Conservation (phyloP, 208 protist genomes). For the Herpetomonas samuelpessoai region DNA sequence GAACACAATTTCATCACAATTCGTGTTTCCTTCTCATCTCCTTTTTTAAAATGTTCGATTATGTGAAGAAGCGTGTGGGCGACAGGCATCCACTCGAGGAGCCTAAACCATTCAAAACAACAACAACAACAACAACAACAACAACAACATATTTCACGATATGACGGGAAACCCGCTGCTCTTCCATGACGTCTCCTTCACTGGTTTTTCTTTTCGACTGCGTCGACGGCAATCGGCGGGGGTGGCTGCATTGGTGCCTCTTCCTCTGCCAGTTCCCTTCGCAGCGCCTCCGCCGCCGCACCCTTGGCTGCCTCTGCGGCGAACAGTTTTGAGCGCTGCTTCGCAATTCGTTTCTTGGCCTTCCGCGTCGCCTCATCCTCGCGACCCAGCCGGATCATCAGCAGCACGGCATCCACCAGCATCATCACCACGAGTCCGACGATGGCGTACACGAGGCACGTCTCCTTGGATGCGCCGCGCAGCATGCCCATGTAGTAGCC, state of each 20-base stretch:
- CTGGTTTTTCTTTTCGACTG: conserved; percentile 17
- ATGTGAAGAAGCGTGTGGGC: too few species aligned
- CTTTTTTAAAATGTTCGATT: too few species aligned
- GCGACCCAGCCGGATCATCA: conserved; percentile 52
- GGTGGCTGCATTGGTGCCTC: conserved; percentile 3
- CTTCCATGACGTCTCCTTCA: too few species aligned
- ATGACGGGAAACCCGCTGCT: too few species aligned
- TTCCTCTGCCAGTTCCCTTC: conserved; percentile 4
- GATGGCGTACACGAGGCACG: conserved; percentile 53
- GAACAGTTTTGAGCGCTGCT: conserved; percentile 17
- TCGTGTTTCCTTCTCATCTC: too few species aligned
- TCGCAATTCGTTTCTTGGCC: conserved; percentile 15
- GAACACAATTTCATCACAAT: too few species aligned
- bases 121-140: too few species aligned
- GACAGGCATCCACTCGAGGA: too few species aligned
- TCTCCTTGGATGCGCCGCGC: conserved; percentile 34
- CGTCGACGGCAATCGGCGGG: conserved; percentile 1
- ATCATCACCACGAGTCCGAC: conserved; percentile 66
- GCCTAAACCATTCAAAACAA: too few species aligned
- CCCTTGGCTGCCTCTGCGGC: conserved; percentile 8
- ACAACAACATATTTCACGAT: too few species aligned
- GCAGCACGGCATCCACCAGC: conserved; percentile 68
- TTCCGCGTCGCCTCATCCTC: conserved; percentile 41
- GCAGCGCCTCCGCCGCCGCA: background rate
- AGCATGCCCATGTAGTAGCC: conserved; percentile 75